These are phyloP conservation scores for Viola pubescens DNA, from an alignment of 441 rosid genomes.

Conservation along the genomic window DNA sequence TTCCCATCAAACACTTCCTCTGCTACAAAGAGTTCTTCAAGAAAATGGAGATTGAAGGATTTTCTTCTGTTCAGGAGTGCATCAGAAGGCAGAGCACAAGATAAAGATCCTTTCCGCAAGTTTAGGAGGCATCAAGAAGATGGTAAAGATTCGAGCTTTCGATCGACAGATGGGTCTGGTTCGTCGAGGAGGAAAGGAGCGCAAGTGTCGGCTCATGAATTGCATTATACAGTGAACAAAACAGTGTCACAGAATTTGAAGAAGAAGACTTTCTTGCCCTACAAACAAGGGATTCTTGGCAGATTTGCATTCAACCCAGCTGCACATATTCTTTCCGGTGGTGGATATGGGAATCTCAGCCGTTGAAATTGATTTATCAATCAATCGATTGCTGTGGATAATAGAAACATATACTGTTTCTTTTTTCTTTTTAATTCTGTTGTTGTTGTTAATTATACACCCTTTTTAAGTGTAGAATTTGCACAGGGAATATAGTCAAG, in stretches of 20 bases:
- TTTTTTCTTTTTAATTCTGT: not conserved
- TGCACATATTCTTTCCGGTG: conserved; percentile 22
- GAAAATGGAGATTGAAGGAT: conserved; percentile 68
- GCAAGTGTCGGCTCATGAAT: conserved; percentile 61
- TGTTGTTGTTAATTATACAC: not conserved
- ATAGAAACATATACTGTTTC: not conserved
- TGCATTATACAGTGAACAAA: conserved; percentile 72
- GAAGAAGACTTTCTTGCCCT: conserved; percentile 87
- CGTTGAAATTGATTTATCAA: conserved; percentile 5
- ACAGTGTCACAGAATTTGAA: conserved; percentile 62
- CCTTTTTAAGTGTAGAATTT: not conserved
- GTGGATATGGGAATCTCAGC: conserved; percentile 24
- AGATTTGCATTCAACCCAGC: conserved; percentile 47
- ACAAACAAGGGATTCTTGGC: conserved; percentile 70
- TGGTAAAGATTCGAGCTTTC: conserved; percentile 34
- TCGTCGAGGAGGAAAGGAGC: conserved; percentile 37
- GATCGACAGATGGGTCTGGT: conserved; percentile 37
- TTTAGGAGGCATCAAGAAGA: conserved; percentile 54
- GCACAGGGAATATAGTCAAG: not conserved
- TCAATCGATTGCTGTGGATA: not conserved
- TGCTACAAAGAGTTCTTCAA: conserved; percentile 41
- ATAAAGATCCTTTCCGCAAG: conserved; percentile 46
- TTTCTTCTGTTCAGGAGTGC: conserved; percentile 76
- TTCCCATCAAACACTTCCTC: conserved; percentile 8
- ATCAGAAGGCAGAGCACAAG: conserved; percentile 72